Percentiles rank a stretch among this genome's conserved stretches.
Conservation (phyloP, 306 rosid species). For the Biancaea sappan region DNA sequence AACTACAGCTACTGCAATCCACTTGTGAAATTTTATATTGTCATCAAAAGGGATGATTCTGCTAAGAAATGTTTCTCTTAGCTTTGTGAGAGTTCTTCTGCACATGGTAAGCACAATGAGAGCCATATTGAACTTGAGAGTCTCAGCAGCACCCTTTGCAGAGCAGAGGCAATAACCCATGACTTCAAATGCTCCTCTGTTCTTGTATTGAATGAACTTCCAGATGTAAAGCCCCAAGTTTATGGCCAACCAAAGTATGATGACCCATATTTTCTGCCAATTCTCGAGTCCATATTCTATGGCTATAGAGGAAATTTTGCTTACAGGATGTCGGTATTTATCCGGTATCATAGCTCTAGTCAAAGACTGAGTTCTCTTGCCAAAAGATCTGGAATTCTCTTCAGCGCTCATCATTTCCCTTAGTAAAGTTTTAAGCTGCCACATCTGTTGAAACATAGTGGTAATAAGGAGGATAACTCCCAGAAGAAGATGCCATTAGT, state of each 20-base stretch:
- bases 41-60: constrained; percentile 80
- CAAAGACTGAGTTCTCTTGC: constrained; percentile 42
- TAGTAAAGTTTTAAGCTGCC: constrained; percentile 79
- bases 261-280: constrained; percentile 82
- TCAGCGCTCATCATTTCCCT: constrained; percentile 62
- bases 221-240: constrained; percentile 61
- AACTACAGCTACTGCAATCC: constrained; percentile 57
- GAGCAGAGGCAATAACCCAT: constrained; percentile 85
- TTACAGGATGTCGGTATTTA: constrained; percentile 62
- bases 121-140: constrained; percentile 94
- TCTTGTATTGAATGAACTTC: constrained; percentile 67
- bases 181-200: constrained; percentile 48
- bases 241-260: constrained; percentile 55
- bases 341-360: constrained; percentile 72
- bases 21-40: constrained; percentile 85
- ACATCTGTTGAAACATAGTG: constrained; percentile 54
- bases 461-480: constrained; percentile 1
- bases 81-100: constrained; percentile 71
- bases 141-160: constrained; percentile 96
- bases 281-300: constrained; percentile 49
- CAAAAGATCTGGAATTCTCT: constrained; percentile 36
- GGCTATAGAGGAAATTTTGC: constrained; percentile 33
- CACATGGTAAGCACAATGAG: constrained; percentile 82
- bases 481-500: not conserved
- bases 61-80: constrained; percentile 66